These are phyloP conservation scores for Aspergillus pseudonomiae DNA, from an alignment of 2,329 filamentous ascomycete genomes.

Conservation along the genomic window DNA sequence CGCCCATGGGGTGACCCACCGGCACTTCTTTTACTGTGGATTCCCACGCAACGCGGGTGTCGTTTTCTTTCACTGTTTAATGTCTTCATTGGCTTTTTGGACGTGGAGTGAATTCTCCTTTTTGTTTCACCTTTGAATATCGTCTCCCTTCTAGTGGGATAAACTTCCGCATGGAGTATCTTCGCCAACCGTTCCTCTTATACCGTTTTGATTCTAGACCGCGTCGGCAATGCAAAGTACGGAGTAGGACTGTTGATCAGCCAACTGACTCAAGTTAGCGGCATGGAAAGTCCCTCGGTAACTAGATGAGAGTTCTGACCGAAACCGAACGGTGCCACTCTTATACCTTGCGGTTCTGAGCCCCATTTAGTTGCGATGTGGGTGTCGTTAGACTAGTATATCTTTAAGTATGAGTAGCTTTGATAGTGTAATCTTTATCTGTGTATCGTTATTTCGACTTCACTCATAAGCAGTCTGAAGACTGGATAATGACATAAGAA, in stretches of 20 bases:
- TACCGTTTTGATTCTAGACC: too few relatives aligned
- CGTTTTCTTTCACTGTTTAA: too few relatives aligned
- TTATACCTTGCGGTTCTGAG: background rate
- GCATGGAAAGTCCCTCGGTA: background rate
- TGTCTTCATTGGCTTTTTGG: background rate
- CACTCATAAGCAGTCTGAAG: too few relatives aligned
- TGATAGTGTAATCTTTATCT: background rate
- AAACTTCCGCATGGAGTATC: background rate
- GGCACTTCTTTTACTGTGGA: background rate
- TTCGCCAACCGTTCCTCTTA: background rate
- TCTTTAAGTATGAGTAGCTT: background rate
- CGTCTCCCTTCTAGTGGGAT: background rate
- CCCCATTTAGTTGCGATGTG: background rate
- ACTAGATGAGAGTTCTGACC: background rate
- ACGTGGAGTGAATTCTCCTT: background rate
- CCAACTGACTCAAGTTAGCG: too few relatives aligned
- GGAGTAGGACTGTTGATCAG: too few relatives aligned
- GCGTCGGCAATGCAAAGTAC: too few relatives aligned
- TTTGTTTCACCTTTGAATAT: too few relatives aligned
- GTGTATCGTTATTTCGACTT: background rate
- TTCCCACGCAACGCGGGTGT: background rate
- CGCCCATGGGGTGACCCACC: background rate
- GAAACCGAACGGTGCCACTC: background rate
- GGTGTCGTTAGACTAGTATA: background rate
- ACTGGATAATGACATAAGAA: too few relatives aligned